Conservation (phyloP, 1,139 yeast species). For the Candida freyschussii region DNA sequence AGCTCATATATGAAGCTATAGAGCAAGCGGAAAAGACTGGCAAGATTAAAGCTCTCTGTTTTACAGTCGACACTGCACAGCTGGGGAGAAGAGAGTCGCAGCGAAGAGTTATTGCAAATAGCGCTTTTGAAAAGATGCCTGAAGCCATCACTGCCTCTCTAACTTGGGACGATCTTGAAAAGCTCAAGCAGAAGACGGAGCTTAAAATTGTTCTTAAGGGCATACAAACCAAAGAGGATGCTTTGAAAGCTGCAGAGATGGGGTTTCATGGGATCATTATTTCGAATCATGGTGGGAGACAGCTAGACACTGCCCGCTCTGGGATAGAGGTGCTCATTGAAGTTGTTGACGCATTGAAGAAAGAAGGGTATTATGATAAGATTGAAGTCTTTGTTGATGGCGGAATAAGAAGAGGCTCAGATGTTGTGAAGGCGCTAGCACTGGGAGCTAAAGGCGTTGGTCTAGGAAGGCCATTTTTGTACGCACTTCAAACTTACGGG, state of each 20-base stretch:
- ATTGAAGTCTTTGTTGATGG: slow-evolving; percentile 54
- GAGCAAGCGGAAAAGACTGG: slow-evolving; percentile 32
- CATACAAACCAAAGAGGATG: slow-evolving; percentile 50
- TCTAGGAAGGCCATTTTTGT: slow-evolving; percentile 54
- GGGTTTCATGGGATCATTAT: slow-evolving; percentile 27
- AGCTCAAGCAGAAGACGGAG: slow-evolving; percentile 40
- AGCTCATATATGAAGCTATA: background rate
- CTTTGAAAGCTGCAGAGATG: slow-evolving; percentile 42
- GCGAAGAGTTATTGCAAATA: slow-evolving; percentile 29
- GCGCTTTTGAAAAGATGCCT: background rate
- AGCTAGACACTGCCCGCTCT: slow-evolving; percentile 52
- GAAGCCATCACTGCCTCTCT: slow-evolving; percentile 22
- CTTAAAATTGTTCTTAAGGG: slow-evolving; percentile 56
- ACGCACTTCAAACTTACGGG: slow-evolving; percentile 55
- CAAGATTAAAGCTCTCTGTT: slow-evolving; percentile 46
- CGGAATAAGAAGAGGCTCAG: slow-evolving; percentile 64
- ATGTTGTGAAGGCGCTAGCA: slow-evolving; percentile 58
- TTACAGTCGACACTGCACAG: slow-evolving; percentile 66
- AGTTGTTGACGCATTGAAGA: slow-evolving; percentile 44
- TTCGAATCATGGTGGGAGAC: slow-evolving; percentile 42
- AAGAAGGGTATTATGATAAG: slow-evolving; percentile 35
- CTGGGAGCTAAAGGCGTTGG: slow-evolving; percentile 69
- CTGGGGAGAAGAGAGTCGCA: slow-evolving; percentile 52
- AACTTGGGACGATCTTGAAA: slow-evolving; percentile 31
- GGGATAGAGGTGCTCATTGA: slow-evolving; percentile 55